Percentiles rank a stretch among this genome's conserved stretches.
Conservation (phyloP, 257 asterid species). For the Penstemon barbatus region DNA sequence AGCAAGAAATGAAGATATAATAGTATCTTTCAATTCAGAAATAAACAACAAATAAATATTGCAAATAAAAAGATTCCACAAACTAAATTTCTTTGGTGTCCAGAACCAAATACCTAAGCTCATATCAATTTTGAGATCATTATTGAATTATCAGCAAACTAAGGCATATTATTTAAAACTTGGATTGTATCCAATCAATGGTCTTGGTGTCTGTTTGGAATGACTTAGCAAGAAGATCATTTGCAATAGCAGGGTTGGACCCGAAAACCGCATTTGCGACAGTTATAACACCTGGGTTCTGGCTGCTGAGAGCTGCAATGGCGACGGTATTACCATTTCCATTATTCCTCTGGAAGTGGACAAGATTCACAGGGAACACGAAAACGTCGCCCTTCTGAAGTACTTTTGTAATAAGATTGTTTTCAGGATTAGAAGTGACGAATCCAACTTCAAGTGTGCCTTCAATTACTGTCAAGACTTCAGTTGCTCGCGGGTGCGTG, state of each 20-base stretch:
- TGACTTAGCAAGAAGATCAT: conserved; percentile 45
- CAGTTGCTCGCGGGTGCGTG: conserved; percentile 53
- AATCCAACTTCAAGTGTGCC: conserved; percentile 45
- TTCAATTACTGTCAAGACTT: conserved; percentile 34
- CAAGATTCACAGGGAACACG: conserved; percentile 47
- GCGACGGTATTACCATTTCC: conserved; percentile 32
- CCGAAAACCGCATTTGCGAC: conserved; percentile 44
- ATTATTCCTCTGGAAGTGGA: conserved; percentile 42
- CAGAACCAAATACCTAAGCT: too few species aligned
- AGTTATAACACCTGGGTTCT: conserved; percentile 42
- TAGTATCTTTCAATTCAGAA: too few species aligned
- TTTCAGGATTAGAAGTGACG: conserved; percentile 43
- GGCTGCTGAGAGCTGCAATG: conserved; percentile 42
- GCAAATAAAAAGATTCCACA: too few species aligned
- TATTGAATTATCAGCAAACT: too few species aligned
- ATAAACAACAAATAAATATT: too few species aligned
- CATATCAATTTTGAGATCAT: too few species aligned
- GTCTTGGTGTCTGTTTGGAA: conserved; percentile 36
- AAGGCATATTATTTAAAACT: conserved; percentile 21
- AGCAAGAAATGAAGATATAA: too few species aligned
- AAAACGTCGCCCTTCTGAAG: conserved; percentile 40
- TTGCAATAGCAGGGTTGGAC: conserved; percentile 36
- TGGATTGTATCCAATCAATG: conserved; percentile 34
- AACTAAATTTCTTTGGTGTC: too few species aligned
- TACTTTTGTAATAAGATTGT: conserved; percentile 31